A percentile compares a stretch with the other conserved stretches of the same genome.
phyloP scores from a whole-genome alignment of 2,329 filamentous ascomycete species.

The Hirsutella minnesotensis region DNA sequence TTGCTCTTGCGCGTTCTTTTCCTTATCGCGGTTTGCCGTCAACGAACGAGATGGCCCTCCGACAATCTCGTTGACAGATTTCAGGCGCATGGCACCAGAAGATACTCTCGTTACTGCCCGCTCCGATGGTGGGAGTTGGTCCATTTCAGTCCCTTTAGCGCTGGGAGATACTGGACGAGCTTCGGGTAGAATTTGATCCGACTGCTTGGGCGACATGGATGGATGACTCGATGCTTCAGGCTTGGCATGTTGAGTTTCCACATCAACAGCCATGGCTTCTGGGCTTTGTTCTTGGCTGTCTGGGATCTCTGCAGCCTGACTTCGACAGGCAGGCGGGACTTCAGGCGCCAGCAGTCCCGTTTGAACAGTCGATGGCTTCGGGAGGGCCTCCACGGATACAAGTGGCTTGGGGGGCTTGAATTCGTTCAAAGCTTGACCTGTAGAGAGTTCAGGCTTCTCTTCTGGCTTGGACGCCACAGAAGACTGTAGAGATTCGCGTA shows the following conservation, averaged over 20 bases:
- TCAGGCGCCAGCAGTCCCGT: not conserved
- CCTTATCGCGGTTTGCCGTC: constrained; percentile 21
- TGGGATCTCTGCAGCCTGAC: constrained; percentile 14
- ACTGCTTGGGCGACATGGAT: not conserved
- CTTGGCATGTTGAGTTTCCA: constrained; percentile 17
- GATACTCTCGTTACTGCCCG: constrained; percentile 59
- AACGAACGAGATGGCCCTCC: constrained; percentile 38
- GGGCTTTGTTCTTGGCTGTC: constrained; percentile 21
- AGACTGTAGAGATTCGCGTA: constrained; percentile 29
- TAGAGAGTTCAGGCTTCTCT: constrained; percentile 1
- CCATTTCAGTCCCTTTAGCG: constrained; percentile 5
- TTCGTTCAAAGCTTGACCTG: constrained; percentile 2
- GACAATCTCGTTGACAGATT: constrained; percentile 62
- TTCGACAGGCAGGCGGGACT: not conserved
- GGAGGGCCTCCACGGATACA: not conserved
- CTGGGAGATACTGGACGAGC: constrained; percentile 6
- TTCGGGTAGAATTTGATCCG: constrained; percentile 2
- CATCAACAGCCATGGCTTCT: constrained; percentile 24
- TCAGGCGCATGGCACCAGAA: constrained; percentile 58
- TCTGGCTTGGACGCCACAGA: constrained; percentile 10
- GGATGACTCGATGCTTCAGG: constrained; percentile 7
- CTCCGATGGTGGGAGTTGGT: constrained; percentile 16
- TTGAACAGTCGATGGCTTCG: not conserved
- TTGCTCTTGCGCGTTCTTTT: constrained; percentile 19
- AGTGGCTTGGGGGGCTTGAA: not conserved